phyloP scores from a whole-genome alignment of 2,329 filamentous ascomycete species.

The Beauveria sp. region DNA sequence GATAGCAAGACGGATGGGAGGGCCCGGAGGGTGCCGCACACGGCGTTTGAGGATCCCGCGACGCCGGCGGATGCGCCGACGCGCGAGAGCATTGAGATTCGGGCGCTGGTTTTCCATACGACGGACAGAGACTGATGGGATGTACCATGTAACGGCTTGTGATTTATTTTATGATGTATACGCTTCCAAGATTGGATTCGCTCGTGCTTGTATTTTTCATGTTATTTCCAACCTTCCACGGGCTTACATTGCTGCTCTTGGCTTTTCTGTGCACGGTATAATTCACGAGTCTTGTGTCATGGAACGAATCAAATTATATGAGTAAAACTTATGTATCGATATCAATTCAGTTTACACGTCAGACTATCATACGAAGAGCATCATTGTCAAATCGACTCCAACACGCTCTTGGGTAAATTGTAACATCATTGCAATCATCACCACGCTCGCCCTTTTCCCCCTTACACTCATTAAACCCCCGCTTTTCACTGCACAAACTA shows the following conservation, averaged over 20 bases:
- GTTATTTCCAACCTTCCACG: no score
- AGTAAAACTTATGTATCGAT: background rate
- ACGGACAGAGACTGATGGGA: slow-evolving; percentile 26
- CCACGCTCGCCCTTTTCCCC: background rate
- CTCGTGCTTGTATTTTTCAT: background rate
- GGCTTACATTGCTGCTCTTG: no score
- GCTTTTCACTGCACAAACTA: background rate
- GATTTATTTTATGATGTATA: background rate
- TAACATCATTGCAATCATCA: background rate
- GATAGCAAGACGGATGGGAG: slow-evolving; percentile 49
- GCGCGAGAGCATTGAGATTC: slow-evolving; percentile 54
- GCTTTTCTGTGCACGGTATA: no score
- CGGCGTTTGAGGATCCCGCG: slow-evolving; percentile 41
- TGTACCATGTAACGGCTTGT: background rate
- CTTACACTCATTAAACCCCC: background rate
- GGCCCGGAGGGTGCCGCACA: slow-evolving; percentile 46
- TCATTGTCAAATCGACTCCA: background rate
- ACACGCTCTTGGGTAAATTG: background rate
- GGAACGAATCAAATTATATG: background rate
- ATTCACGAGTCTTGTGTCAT: no score
- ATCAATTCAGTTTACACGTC: slow-evolving; percentile 2
- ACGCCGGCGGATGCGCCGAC: slow-evolving; percentile 32
- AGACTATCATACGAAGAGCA: background rate
- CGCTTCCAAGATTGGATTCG: background rate
- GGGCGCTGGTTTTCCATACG: slow-evolving; percentile 45